Evolutionary conservation across 176 grass and related monocot species (phyloP).

Genomic region (Rhipidocladum racemiflorum): DNA sequence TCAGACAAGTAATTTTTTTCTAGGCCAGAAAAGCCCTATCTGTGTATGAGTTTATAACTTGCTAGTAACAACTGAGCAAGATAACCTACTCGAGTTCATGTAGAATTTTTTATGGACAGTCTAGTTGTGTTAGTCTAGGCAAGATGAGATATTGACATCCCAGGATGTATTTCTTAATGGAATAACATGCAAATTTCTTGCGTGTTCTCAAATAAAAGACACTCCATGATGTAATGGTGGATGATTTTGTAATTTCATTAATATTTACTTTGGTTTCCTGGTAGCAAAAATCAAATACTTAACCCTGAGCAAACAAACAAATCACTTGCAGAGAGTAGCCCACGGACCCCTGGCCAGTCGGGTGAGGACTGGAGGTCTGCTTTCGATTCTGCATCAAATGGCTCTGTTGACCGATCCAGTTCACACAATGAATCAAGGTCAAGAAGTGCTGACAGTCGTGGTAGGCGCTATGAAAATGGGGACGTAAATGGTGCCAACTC

Average conservation of each 20-base stretch:
- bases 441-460: slow-evolving; percentile 59
- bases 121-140: too few species aligned
- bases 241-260: slow-evolving; percentile 15
- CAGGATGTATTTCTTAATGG: background rate
- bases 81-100: background rate
- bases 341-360: slow-evolving; percentile 41
- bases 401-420: slow-evolving; percentile 41
- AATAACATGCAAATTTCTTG: too few species aligned
- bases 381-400: slow-evolving; percentile 69
- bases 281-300: slow-evolving; percentile 11
- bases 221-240: background rate
- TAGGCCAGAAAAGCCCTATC: background rate
- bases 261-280: slow-evolving; percentile 15
- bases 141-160: too few species aligned
- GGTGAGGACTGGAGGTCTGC: slow-evolving; percentile 96
- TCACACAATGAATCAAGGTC: slow-evolving; percentile 71
- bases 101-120: slow-evolving; percentile 4
- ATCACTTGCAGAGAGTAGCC: slow-evolving; percentile 65
- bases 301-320: slow-evolving; percentile 9
- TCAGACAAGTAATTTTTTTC: background rate
- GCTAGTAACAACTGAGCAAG: background rate
- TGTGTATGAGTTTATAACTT: background rate
- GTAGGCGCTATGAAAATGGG: slow-evolving; percentile 74
- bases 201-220: too few species aligned
- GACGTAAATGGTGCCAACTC: slow-evolving; percentile 52